These are phyloP conservation scores for Dinochytrium kinnereticum DNA, from an alignment of 371 early-diverging fungal genomes.

Conservation along the genomic window DNA sequence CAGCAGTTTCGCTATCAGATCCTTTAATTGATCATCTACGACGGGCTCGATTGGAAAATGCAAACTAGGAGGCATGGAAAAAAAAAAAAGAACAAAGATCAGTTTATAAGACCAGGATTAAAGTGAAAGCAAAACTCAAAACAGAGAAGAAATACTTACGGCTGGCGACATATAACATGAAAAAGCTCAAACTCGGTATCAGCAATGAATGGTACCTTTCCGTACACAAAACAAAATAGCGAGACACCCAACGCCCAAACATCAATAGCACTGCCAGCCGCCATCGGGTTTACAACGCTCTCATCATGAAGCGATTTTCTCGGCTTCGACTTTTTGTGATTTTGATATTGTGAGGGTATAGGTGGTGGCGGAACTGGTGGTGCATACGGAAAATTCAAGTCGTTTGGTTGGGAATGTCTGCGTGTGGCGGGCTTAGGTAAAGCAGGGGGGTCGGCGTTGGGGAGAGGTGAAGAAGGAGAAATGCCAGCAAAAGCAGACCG, in stretches of 20 bases:
- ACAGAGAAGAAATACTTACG: conserved; percentile 24
- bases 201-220: conserved; percentile 96
- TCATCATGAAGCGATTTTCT: conserved; percentile 21
- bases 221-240: conserved; percentile 95
- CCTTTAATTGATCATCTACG: conserved; percentile 50
- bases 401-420: not conserved
- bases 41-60: conserved; percentile 61
- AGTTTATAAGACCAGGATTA: no score
- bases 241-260: conserved; percentile 99
- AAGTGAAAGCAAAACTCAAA: no score
- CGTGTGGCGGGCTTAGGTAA: not conserved
- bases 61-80: conserved; percentile 42
- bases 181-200: conserved; percentile 96
- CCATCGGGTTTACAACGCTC: not conserved
- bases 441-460: not conserved
- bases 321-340: not conserved
- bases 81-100: no score
- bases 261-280: conserved; percentile 79
- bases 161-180: conserved; percentile 81
- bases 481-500: not conserved
- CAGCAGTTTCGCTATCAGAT: conserved; percentile 74
- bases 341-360: conserved; percentile 6
- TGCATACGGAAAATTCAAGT: not conserved
- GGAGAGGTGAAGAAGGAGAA: not conserved
- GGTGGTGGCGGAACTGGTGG: conserved; percentile 19